Evolutionary conservation across 306 rosid species (phyloP).

Genomic region (Ziziphus jujuba): DNA sequence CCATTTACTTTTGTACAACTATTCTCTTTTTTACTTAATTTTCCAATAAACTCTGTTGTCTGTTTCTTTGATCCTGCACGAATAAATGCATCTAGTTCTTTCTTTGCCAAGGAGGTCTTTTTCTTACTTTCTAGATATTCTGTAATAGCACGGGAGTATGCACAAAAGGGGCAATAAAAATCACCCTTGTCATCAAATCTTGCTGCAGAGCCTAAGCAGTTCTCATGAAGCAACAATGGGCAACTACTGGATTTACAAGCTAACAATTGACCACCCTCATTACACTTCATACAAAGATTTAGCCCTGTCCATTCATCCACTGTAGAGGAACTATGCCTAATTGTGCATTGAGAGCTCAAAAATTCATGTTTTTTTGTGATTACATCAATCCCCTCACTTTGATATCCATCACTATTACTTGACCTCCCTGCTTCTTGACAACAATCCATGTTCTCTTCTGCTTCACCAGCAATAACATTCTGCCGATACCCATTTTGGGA

Average conservation of each 20-base stretch:
- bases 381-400: slow-evolving; percentile 35
- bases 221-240: slow-evolving; percentile 62
- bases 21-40: slow-evolving; percentile 27
- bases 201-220: slow-evolving; percentile 45
- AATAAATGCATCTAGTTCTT: slow-evolving; percentile 44
- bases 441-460: slow-evolving; percentile 28
- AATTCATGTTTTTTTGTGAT: slow-evolving; percentile 42
- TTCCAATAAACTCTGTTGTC: slow-evolving; percentile 20
- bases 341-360: slow-evolving; percentile 35
- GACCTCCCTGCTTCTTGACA: slow-evolving; percentile 28
- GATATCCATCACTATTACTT: slow-evolving; percentile 38
- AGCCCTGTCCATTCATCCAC: slow-evolving; percentile 23
- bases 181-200: slow-evolving; percentile 40
- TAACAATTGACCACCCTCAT: slow-evolving; percentile 56
- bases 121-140: slow-evolving; percentile 65
- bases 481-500: slow-evolving; percentile 31
- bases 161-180: slow-evolving; percentile 74
- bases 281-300: slow-evolving; percentile 49
- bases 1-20: slow-evolving; percentile 19
- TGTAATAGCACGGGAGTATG: slow-evolving; percentile 45
- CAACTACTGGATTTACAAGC: slow-evolving; percentile 55
- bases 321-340: slow-evolving; percentile 31
- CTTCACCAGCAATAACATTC: slow-evolving; percentile 31
- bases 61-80: slow-evolving; percentile 27
- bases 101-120: slow-evolving; percentile 46